Evolutionary conservation across 768 basidiomycete species (phyloP).

Genomic region (Pilatotrama ljubarskyi): DNA sequence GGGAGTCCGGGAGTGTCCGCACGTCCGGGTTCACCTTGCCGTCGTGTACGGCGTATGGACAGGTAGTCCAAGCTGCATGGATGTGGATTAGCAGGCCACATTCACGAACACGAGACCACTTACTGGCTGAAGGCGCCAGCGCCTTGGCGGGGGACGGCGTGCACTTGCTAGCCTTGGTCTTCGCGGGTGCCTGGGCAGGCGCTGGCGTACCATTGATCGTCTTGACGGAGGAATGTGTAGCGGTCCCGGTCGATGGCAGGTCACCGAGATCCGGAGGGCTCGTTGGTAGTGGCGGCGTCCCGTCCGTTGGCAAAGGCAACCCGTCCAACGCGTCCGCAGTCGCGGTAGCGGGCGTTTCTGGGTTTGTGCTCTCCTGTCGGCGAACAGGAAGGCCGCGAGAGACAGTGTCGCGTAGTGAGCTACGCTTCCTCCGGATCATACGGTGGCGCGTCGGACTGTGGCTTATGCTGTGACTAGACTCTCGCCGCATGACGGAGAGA

Average conservation of each 20-base stretch:
- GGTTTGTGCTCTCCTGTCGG: not conserved
- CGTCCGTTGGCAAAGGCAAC: not conserved
- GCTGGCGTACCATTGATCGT: conserved; percentile 32
- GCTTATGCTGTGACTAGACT: not conserved
- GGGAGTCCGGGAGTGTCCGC: conserved; percentile 40
- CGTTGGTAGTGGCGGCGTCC: conserved; percentile 6
- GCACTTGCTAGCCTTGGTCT: conserved; percentile 35
- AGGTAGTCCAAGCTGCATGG: conserved; percentile 40
- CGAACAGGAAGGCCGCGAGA: not conserved
- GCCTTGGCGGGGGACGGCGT: conserved; percentile 50
- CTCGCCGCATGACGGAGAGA: not conserved
- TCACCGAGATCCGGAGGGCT: not conserved
- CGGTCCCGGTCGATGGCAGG: not conserved
- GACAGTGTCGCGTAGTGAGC: not conserved
- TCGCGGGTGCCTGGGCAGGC: conserved; percentile 30
- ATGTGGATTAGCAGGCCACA: not conserved
- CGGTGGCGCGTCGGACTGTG: conserved; percentile 12
- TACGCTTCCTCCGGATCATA: conserved; percentile 18
- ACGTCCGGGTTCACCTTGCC: conserved; percentile 60
- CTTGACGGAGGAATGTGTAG: conserved; percentile 15
- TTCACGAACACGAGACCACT: conserved; percentile 13
- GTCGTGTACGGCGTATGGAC: conserved; percentile 51
- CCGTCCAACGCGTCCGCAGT: not conserved
- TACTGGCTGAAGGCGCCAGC: conserved; percentile 53
- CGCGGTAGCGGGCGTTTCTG: not conserved